Base-by-base conservation (phyloP, 2,329 filamentous ascomycete genomes). In the Mycosphaerella sp. region DNA sequence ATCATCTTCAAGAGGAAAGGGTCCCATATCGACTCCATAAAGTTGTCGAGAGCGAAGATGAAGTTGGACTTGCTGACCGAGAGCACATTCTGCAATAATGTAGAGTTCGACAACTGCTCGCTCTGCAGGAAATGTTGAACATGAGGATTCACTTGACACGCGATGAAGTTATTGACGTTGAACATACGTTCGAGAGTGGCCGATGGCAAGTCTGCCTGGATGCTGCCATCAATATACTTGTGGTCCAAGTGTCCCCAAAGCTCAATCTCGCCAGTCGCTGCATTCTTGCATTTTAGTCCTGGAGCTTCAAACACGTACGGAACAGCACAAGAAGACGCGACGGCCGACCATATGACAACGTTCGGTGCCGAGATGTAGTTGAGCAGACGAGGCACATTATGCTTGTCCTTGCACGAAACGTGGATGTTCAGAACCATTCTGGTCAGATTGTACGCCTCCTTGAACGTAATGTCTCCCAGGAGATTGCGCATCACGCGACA, bases 151-250 rank as follows among this genome's bases (percentile, higher is more conserved):
- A 96, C 89, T 67, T 97, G 91, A 0, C 89, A 95, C 14, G 96
- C 91, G 59, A 97, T 96, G 65, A 96, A 96, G 66, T 96, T 91
- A 64, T 96, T 96, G 66, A 96, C 90, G 64, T 96, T 95, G 75
- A 96, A 95, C 86, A 96, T 90, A 65, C 95, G 89, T 0, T 89
- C 84, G 13, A 97, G 75, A 1, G 88, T 81, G 16, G 85, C 89
- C 82, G 95, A 95, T 1, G 91, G 91, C 2, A 97, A 75, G 67
- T 97, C 91, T 53, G 93, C 93, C 66, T 96, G 89, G 17, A 97
- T 88, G 0, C 90, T 96, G 1, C 91, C 91, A 66, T 97, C 91
- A 45, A 97, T 95, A 80, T 88, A 96, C 58, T 82, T 81, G 65
- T 89, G 86, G 25, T 87, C 85, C 3, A 85, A 85, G 12, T 89